phyloP scores from a whole-genome alignment of 2,329 filamentous ascomycete species.

The Paraconiothyrium sp. region DNA sequence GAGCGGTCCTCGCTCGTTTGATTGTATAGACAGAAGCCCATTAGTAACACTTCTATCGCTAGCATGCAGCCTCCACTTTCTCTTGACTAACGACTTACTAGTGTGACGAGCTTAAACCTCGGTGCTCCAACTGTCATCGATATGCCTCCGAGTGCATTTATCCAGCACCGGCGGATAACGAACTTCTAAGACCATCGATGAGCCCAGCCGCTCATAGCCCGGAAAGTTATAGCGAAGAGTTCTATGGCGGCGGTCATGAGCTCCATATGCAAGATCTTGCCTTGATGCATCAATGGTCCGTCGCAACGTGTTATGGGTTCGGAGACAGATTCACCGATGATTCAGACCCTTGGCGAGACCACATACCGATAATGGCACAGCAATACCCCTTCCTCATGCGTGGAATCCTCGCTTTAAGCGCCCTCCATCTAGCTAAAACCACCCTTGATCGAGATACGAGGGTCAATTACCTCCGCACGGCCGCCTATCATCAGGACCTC shows the following conservation, averaged over 20 bases:
- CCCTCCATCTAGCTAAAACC: conserved; percentile 25
- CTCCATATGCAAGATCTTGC: conserved; percentile 13
- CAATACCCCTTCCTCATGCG: conserved; percentile 31
- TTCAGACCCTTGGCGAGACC: conserved; percentile 25
- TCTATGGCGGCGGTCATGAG: not conserved
- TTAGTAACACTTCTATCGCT: not conserved
- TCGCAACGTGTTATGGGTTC: conserved; percentile 27
- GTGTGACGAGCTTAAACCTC: conserved; percentile 33
- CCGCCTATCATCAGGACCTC: conserved; percentile 29
- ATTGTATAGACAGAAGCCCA: not conserved
- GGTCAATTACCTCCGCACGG: conserved; percentile 20
- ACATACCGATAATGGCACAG: conserved; percentile 25
- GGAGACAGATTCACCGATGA: conserved; percentile 22
- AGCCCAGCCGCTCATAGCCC: conserved; percentile 16
- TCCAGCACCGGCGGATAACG: conserved; percentile 17
- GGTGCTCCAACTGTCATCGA: conserved; percentile 28
- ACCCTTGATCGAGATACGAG: conserved; percentile 11
- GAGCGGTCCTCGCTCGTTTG: not conserved
- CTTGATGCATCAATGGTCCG: conserved; percentile 31
- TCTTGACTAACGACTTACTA: conserved; percentile 13
- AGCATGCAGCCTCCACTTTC: not conserved
- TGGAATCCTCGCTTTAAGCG: conserved; percentile 28
- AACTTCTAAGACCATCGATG: conserved; percentile 15
- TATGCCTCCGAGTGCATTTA: conserved; percentile 29
- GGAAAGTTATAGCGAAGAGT: conserved; percentile 21